Base-by-base conservation (phyloP, 257 asterid genomes). In the Lithospermum erythrorhizon region DNA sequence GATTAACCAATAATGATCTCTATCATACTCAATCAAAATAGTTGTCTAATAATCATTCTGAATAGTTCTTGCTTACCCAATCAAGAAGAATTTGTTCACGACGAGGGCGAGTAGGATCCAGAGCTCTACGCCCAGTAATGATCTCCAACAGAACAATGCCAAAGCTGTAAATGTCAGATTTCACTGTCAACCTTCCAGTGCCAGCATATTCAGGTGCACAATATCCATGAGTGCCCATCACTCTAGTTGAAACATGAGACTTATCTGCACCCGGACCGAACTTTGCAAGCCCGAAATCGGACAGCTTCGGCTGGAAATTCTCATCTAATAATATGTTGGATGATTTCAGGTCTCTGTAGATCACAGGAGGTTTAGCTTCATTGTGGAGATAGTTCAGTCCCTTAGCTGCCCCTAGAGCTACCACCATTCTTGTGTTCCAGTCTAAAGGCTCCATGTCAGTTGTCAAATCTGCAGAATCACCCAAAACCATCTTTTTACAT, bases 271-370 rank as follows among this genome's bases (percentile, higher is more conserved):
- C 9, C 0, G 82, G 82, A 23, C 83, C 85, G n/a, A 82, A 68
- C 59, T 76, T 79, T 47, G 85, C 87, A 22, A 82, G 78, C 62
- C 87, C 83, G 23, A 82, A 82, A 57, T 82, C 85, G 24, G 83
- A 76, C 18, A 79, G 79, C 63, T 68, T 82, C 11, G 83, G 78
- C 47, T 72, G 66, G 63, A 69, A 82, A n/a, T 69, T 75, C 68
- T 79, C 75, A 49, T 69, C 83, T 59, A 82, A 37, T 68, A 79
- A 61, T 72, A 82, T 79, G 57, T 76, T 79, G 27, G 81, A 75
- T 1, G 83, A 65, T 72, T 79, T 82, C 41, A 82, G 65, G 61
- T 82, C 83, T 59, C 79, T 69, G 70, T 77, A 74, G 23, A 81
- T 81, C 32, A 81, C 79, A 37, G 84, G 82, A 62, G 81, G 87